Percentiles rank a stretch among this genome's conserved stretches.
These are phyloP conservation scores for Sporopachydermia lactativora DNA, from an alignment of 805 yeast genomes.

Conservation along the genomic window DNA sequence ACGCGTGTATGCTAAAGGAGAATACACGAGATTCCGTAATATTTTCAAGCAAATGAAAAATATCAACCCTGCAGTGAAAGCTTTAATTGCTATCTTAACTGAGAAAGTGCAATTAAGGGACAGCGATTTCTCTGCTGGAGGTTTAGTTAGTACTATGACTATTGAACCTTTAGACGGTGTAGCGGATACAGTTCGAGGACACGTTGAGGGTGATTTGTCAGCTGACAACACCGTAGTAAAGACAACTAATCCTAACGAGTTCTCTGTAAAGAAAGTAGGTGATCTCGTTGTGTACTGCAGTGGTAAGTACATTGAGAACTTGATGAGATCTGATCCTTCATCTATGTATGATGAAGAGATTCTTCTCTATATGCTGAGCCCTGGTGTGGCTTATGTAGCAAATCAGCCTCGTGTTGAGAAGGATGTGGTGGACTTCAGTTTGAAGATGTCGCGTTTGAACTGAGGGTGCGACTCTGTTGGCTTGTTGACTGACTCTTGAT, in stretches of 20 bases:
- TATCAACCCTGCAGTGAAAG: constrained; percentile 1
- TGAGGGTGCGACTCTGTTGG: too few relatives aligned
- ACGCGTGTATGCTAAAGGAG: not conserved
- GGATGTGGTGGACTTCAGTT: constrained; percentile 1
- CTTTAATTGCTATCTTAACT: not conserved
- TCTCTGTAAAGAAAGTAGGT: not conserved
- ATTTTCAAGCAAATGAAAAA: not conserved
- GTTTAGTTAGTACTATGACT: constrained; percentile 1
- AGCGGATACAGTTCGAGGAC: not conserved
- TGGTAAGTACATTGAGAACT: not conserved
- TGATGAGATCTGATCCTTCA: not conserved
- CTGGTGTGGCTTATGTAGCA: not conserved
- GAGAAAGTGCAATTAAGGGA: not conserved
- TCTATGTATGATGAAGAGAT: not conserved
- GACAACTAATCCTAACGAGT: not conserved
- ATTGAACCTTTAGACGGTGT: not conserved
- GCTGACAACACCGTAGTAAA: not conserved
- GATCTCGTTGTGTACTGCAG: not conserved
- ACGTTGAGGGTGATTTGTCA: not conserved
- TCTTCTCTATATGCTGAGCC: not conserved
- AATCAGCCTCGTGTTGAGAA: not conserved
- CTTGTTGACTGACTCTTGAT: too few relatives aligned
- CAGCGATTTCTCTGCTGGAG: not conserved
- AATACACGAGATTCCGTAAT: not conserved
- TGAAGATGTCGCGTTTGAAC: not conserved